Percentiles rank a stretch among this genome's conserved stretches.
Evolutionary conservation across 2,329 filamentous ascomycete species (phyloP).

Genomic region (Cladosporium sp.): DNA sequence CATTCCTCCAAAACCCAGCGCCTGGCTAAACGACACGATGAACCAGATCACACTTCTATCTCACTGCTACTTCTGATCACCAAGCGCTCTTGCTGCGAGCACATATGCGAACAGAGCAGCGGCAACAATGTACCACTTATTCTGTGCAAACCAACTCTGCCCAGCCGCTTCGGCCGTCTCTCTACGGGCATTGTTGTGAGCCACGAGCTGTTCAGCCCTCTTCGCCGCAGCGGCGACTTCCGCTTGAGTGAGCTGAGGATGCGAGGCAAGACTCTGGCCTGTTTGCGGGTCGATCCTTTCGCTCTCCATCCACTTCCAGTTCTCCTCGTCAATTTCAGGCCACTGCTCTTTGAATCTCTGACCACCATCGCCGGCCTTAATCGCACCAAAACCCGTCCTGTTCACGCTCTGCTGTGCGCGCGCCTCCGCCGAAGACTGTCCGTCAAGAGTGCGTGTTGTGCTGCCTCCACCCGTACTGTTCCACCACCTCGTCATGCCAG

Average conservation of each 20-base stretch:
- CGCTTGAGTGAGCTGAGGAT: conserved; percentile 47
- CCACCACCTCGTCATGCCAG: conserved; percentile 83
- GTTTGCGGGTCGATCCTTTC: conserved; percentile 73
- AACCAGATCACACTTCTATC: neutral
- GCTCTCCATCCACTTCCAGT: conserved; percentile 86
- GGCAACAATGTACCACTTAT: conserved; percentile 71
- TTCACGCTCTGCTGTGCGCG: conserved; percentile 40
- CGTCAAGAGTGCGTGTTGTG: conserved; percentile 45
- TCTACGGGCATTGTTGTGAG: conserved; percentile 74
- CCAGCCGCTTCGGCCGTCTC: conserved; percentile 66
- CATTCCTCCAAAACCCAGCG: neutral
- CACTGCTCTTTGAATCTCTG: conserved; percentile 85
- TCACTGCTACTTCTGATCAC: conserved; percentile 34
- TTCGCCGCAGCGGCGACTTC: conserved; percentile 60
- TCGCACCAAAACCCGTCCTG: conserved; percentile 64
- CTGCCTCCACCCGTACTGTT: conserved; percentile 89
- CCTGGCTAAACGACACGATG: neutral
- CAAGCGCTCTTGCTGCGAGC: conserved; percentile 69
- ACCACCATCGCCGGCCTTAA: conserved; percentile 88
- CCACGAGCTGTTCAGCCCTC: conserved; percentile 56
- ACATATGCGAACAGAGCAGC: conserved; percentile 76
- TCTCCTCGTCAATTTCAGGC: conserved; percentile 83
- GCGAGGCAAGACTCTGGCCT: conserved; percentile 43
- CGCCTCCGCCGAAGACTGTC: conserved; percentile 20
- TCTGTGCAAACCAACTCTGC: conserved; percentile 72